Percentiles rank a stretch among this genome's conserved stretches.
phyloP scores from a whole-genome alignment of 139 green algal genomes.

The Chlamydomonas schloesseri region DNA sequence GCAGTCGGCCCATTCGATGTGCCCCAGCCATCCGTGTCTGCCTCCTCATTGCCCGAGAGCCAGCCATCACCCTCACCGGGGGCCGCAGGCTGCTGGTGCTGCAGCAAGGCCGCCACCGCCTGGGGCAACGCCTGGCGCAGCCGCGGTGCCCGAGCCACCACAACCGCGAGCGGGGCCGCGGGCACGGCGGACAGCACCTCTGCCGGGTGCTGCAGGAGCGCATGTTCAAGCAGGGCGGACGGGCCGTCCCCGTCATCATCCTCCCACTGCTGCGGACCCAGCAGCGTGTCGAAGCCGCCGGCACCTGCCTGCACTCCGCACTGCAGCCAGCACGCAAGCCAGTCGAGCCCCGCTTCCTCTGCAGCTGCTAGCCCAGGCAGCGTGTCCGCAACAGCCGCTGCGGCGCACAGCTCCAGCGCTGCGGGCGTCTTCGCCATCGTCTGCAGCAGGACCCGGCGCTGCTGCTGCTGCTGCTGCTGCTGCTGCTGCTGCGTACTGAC shows the following conservation, averaged over 20 bases:
- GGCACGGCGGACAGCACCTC: neutral
- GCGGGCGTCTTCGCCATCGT: neutral
- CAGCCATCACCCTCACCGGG: neutral
- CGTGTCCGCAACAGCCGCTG: neutral
- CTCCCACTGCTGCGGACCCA: too few species aligned
- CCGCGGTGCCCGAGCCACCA: neutral
- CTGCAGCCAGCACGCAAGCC: neutral
- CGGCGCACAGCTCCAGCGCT: constrained; percentile 13
- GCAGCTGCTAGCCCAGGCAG: neutral
- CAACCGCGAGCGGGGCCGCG: neutral
- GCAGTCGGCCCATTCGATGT: too few species aligned
- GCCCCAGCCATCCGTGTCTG: neutral
- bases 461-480: neutral
- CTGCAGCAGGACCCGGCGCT: neutral
- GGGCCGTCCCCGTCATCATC: neutral
- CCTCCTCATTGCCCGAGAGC: neutral
- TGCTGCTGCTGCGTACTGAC: neutral
- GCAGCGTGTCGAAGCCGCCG: too few species aligned
- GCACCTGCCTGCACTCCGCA: too few species aligned
- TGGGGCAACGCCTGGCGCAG: neutral
- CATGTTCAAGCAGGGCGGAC: neutral
- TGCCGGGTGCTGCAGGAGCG: neutral
- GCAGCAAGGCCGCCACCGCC: neutral
- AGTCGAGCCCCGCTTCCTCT: neutral
- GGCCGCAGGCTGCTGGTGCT: neutral